Conservation (phyloP, 352 stramenopile species). For the Saprolegnia diclina region DNA sequence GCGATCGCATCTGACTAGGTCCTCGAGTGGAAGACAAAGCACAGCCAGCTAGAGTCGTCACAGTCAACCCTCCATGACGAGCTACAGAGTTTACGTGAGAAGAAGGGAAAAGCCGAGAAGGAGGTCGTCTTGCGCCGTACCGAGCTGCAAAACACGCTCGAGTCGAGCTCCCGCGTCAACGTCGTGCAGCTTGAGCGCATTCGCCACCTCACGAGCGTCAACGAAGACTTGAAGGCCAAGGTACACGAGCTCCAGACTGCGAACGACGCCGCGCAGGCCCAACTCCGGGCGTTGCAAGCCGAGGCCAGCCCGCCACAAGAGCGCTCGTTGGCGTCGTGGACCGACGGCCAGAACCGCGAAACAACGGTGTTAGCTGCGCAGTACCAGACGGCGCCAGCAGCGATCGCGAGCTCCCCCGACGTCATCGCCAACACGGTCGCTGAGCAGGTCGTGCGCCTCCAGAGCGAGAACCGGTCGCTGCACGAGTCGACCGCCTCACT, state of each 20-base stretch:
- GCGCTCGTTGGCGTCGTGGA: constrained; percentile 3
- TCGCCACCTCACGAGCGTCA: constrained; percentile 10
- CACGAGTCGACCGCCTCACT: background rate
- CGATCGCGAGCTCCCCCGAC: background rate
- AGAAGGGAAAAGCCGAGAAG: constrained; percentile 19
- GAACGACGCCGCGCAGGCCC: background rate
- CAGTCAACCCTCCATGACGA: background rate
- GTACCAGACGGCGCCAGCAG: background rate
- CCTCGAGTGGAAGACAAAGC: background rate
- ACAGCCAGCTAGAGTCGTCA: background rate
- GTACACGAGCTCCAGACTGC: background rate
- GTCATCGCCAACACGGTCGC: background rate
- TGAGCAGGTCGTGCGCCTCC: background rate
- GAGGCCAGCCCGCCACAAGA: background rate
- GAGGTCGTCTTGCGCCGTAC: constrained; percentile 13
- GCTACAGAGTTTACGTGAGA: background rate
- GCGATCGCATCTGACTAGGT: too few species aligned
- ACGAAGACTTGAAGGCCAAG: constrained; percentile 19
- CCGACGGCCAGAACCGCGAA: background rate
- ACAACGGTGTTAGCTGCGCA: background rate
- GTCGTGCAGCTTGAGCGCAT: constrained; percentile 15
- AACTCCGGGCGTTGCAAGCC: background rate
- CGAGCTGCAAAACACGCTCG: constrained; percentile 10
- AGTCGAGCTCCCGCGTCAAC: constrained; percentile 17
- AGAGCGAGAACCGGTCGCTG: background rate